Evolutionary conservation across 768 basidiomycete genomes (phyloP).

Genomic region (Lentinula boryana): DNA sequence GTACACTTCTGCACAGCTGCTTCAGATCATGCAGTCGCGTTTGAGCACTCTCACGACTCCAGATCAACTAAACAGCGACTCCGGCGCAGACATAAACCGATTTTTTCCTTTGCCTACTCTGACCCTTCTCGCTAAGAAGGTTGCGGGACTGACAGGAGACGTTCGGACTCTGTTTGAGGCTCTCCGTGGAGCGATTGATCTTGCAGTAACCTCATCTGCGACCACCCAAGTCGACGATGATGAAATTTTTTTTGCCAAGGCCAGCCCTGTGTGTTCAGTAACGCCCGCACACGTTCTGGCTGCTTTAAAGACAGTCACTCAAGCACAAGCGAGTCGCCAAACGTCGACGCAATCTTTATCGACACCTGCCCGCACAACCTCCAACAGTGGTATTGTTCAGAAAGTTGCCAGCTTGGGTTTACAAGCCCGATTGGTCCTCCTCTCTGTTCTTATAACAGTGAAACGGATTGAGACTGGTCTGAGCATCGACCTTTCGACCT

Average conservation of each 20-base stretch:
- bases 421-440: constrained; percentile 66
- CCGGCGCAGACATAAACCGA: constrained; percentile 32
- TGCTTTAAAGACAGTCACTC: constrained; percentile 68
- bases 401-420: constrained; percentile 68
- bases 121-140: constrained; percentile 72
- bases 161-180: constrained; percentile 79
- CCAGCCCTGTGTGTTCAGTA: constrained; percentile 31
- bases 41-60: constrained; percentile 25
- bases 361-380: constrained; percentile 18
- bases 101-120: constrained; percentile 62
- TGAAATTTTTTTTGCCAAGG: constrained; percentile 10
- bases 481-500: constrained; percentile 30
- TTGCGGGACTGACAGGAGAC: constrained; percentile 79
- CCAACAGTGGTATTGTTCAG: constrained; percentile 49
- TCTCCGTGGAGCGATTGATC: constrained; percentile 72
- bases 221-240: constrained; percentile 9
- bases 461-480: constrained; percentile 58
- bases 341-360: constrained; percentile 10
- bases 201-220: constrained; percentile 34
- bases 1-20: constrained; percentile 68
- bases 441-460: constrained; percentile 59
- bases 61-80: constrained; percentile 29
- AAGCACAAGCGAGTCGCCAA: constrained; percentile 19
- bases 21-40: constrained; percentile 61
- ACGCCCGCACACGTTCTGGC: constrained; percentile 64